These are phyloP conservation scores for Paramecium tetraurelia DNA, from an alignment of 73 alveolate genomes.

Conservation along the genomic window DNA sequence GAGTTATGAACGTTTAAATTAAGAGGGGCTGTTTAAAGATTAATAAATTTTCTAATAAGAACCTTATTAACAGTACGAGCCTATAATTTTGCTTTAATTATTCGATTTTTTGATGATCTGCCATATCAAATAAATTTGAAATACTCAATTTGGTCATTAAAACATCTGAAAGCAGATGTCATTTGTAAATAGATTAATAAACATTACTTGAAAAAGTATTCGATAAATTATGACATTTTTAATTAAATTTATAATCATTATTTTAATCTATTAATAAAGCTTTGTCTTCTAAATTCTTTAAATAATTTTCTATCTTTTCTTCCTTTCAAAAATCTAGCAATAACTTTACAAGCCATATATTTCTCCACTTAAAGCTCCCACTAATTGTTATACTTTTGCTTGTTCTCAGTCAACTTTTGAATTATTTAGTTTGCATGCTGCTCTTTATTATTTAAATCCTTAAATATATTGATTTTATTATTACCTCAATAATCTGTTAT, in stretches of 20 bases:
- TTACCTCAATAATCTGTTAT: constrained; percentile 11
- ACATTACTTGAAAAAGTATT: background rate
- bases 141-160: too few relatives aligned
- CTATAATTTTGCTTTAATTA: too few relatives aligned
- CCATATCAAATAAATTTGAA: too few relatives aligned
- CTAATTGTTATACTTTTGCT: background rate
- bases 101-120: too few relatives aligned
- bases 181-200: too few relatives aligned
- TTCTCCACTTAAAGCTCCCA: background rate
- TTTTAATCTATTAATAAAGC: background rate
- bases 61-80: too few relatives aligned
- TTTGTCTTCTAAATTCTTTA: background rate
- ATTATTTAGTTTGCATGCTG: background rate
- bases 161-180: too few relatives aligned
- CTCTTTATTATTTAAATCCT: constrained; percentile 33
- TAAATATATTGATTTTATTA: background rate
- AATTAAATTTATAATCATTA: background rate
- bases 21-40: too few relatives aligned
- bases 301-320: constrained; percentile 12
- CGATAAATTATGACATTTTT: constrained; percentile 25
- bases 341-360: background rate
- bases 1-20: too few relatives aligned
- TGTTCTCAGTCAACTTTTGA: background rate
- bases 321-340: constrained; percentile 2
- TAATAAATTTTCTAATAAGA: too few relatives aligned